phyloP scores from a whole-genome alignment of 129 eudicot species.

The Lactuca sativa region DNA sequence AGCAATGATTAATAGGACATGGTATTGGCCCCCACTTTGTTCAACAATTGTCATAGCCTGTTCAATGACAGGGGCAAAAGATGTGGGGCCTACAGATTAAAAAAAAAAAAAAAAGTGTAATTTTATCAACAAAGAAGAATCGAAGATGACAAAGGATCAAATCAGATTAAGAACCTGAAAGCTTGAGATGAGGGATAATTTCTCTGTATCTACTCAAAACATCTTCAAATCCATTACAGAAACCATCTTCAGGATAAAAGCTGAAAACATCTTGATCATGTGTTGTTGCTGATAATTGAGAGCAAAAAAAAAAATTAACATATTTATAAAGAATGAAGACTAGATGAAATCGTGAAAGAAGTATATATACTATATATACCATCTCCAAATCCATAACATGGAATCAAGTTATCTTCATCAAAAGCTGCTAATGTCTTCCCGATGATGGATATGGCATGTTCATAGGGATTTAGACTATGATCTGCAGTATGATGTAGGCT shows the following conservation, averaged over 20 bases:
- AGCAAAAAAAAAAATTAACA: too few species aligned
- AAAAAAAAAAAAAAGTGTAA: too few species aligned
- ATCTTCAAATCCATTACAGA: slow-evolving; percentile 70
- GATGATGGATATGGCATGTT: slow-evolving; percentile 69
- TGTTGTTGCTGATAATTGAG: slow-evolving; percentile 51
- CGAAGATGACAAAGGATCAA: too few species aligned
- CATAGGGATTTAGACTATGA: slow-evolving; percentile 51
- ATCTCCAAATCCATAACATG: slow-evolving; percentile 81
- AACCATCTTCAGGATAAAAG: slow-evolving; percentile 59
- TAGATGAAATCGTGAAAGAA: too few species aligned
- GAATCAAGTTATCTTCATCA: slow-evolving; percentile 66
- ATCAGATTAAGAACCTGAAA: slow-evolving; percentile 49
- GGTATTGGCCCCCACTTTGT: slow-evolving; percentile 82
- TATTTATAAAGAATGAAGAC: too few species aligned
- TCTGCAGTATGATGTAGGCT: slow-evolving; percentile 49
- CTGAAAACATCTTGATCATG: slow-evolving; percentile 42
- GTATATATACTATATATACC: too few species aligned
- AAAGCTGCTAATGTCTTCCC: slow-evolving; percentile 42
- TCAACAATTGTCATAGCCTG: slow-evolving; percentile 73
- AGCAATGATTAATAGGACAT: slow-evolving; percentile 65
- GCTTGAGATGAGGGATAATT: slow-evolving; percentile 46
- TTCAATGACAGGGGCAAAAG: slow-evolving; percentile 19
- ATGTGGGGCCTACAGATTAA: slow-evolving; percentile 55
- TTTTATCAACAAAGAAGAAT: too few species aligned
- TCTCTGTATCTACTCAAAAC: slow-evolving; percentile 37